Evolutionary conservation across 305 asterid genomes (phyloP).

Genomic region (Monarda citriodora): DNA sequence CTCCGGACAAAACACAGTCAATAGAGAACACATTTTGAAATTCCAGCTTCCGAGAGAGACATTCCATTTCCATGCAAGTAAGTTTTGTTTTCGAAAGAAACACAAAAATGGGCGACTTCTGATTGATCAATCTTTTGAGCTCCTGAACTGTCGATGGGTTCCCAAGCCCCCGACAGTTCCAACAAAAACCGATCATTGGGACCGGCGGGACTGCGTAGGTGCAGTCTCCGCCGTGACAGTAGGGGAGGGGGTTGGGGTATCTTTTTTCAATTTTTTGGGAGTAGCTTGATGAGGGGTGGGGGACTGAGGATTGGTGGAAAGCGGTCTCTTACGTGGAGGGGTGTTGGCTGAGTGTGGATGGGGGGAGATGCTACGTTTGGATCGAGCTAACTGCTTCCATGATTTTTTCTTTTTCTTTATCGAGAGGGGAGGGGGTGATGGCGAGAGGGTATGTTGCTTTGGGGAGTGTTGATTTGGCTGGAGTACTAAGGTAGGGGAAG

Average conservation of each 20-base stretch:
- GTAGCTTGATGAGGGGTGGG: background rate
- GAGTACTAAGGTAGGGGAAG: too few relatives aligned
- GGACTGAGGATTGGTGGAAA: background rate
- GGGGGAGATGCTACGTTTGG: background rate
- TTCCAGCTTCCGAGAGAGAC: too few relatives aligned
- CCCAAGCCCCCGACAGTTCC: background rate
- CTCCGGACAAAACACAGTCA: too few relatives aligned
- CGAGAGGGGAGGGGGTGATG: background rate
- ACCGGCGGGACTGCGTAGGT: background rate
- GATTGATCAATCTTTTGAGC: background rate
- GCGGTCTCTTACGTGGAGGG: too few relatives aligned
- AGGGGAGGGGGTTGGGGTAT: too few relatives aligned
- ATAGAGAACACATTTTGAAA: too few relatives aligned
- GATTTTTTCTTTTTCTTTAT: background rate
- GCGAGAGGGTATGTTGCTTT: too few relatives aligned
- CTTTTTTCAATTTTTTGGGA: background rate
- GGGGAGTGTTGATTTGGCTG: too few relatives aligned
- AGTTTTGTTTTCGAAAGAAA: background rate
- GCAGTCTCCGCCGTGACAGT: background rate
- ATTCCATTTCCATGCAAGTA: too few relatives aligned
- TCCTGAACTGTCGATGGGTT: background rate
- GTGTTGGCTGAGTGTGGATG: too few relatives aligned
- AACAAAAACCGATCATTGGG: background rate
- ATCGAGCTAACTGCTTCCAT: background rate
- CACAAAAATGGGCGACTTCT: background rate